A percentile compares a stretch with the other conserved stretches of the same genome.
Conservation (phyloP, 2,329 filamentous ascomycete species). For the Colletotrichum coccodes region DNA sequence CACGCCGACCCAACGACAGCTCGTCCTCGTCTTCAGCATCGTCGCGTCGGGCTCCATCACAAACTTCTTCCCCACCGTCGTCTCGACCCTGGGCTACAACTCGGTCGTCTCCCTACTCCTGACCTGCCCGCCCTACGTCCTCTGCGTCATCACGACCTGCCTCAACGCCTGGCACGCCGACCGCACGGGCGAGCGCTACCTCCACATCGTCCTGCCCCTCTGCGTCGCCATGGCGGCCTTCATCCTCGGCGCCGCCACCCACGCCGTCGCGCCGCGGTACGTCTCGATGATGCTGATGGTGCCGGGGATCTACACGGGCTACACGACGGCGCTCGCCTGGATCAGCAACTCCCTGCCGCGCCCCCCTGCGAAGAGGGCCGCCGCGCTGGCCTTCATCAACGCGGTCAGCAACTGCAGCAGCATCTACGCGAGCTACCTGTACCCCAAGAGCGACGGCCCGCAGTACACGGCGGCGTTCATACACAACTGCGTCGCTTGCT, state of each 20-base stretch:
- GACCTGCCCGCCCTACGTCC: constrained; percentile 73
- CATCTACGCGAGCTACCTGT: constrained; percentile 79
- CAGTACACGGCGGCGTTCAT: constrained; percentile 68
- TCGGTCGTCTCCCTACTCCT: constrained; percentile 70
- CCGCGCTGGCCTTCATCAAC: constrained; percentile 81
- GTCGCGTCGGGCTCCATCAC: constrained; percentile 68
- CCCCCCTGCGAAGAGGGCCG: constrained; percentile 77
- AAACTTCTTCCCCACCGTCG: constrained; percentile 78
- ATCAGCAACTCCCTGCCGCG: constrained; percentile 79
- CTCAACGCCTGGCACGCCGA: constrained; percentile 78
- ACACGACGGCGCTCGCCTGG: constrained; percentile 76
- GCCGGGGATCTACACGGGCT: constrained; percentile 46
- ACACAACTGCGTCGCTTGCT: constrained; percentile 74
- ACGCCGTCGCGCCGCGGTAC: constrained; percentile 69
- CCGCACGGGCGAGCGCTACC: constrained; percentile 75
- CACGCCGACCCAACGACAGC: constrained; percentile 40
- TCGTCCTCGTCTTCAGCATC: constrained; percentile 67
- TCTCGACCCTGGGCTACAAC: constrained; percentile 72
- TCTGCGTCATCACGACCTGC: constrained; percentile 70
- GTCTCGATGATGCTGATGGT: constrained; percentile 54
- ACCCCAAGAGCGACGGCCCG: constrained; percentile 59
- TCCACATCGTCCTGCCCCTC: constrained; percentile 72
- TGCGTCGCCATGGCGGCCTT: constrained; percentile 71
- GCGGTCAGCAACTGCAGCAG: constrained; percentile 55
- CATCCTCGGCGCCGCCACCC: constrained; percentile 74